Evolutionary conservation across 2,329 filamentous ascomycete genomes (phyloP), one percentile per base, ranked within the genome.

Genomic region (Botrytis fragariae): DNA sequence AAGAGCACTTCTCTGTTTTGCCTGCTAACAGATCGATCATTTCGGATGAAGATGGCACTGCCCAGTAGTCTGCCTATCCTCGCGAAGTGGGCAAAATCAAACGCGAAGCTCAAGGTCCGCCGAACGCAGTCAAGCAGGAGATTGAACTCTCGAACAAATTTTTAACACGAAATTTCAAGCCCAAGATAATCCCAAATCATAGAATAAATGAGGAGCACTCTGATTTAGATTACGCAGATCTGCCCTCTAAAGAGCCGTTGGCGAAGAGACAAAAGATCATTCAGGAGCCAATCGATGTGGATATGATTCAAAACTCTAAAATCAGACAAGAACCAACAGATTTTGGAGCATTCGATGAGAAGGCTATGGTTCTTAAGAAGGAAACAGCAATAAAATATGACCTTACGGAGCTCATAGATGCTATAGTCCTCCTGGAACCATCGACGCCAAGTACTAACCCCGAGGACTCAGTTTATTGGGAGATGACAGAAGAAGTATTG

Each of bases 131-230:
- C n/a, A 64, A n/a, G n/a, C n/a, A n/a, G n/a, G n/a, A n/a, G n/a
- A n/a, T n/a, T n/a, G n/a, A n/a, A n/a, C n/a, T n/a, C n/a, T n/a
- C n/a, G n/a, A n/a, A n/a, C n/a, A n/a, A n/a, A n/a, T n/a, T n/a
- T n/a, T n/a, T n/a, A n/a, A n/a, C n/a, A n/a, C n/a, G n/a, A n/a
- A 14, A 25, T 18, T 20, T 18, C 32, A 1, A 1, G 1, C 2
- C 10, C 25, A 44, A 6, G 5, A 10, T 25, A 18, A 12, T 0
- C 4, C 39, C 20, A 4, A n/a, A 51, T 32, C 12, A 7, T 8
- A 18, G 16, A 3, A 37, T n/a, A 35, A 51, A 65, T 20, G 4
- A n/a, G 42, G 32, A 29, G 48, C 32, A 22, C 18, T 1, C 18
- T n/a, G 16, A 54, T 35, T 1, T 22, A 4, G 45, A 29, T 8